These are phyloP conservation scores for Lanzia echinophila DNA, from an alignment of 2,329 filamentous ascomycete genomes.

Conservation along the genomic window DNA sequence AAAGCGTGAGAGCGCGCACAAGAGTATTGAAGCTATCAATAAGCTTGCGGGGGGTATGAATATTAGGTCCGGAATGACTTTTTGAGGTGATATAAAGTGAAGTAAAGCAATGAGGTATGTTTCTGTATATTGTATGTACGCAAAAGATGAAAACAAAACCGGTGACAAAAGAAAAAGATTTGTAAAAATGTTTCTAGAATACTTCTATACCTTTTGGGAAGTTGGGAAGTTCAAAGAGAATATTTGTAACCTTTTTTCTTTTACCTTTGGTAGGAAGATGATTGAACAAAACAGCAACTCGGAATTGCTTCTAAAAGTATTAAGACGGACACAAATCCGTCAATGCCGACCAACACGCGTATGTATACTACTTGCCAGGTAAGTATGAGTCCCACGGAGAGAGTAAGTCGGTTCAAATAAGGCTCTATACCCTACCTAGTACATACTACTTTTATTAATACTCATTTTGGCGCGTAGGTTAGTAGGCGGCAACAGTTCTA, in stretches of 20 bases:
- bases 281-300: background rate
- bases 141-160: slow-evolving; percentile 4
- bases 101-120: background rate
- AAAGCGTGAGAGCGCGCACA: background rate
- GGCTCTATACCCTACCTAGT: too few species aligned
- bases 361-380: too few species aligned
- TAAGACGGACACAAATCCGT: background rate
- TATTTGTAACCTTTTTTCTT: background rate
- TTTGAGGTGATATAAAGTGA: too few species aligned
- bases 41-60: too few species aligned
- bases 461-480: too few species aligned
- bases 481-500: too few species aligned
- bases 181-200: background rate
- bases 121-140: background rate
- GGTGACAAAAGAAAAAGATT: slow-evolving; percentile 5
- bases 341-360: background rate
- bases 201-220: too few species aligned
- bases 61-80: too few species aligned
- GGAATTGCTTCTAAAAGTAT: background rate
- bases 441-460: too few species aligned
- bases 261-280: background rate
- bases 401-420: too few species aligned
- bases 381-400: too few species aligned
- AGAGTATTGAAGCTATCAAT: too few species aligned
- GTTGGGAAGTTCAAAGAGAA: background rate